Evolutionary conservation across 2,329 filamentous ascomycete species (phyloP), one percentile per base, ranked within the genome.

Genomic region (Talaromyces sp.): DNA sequence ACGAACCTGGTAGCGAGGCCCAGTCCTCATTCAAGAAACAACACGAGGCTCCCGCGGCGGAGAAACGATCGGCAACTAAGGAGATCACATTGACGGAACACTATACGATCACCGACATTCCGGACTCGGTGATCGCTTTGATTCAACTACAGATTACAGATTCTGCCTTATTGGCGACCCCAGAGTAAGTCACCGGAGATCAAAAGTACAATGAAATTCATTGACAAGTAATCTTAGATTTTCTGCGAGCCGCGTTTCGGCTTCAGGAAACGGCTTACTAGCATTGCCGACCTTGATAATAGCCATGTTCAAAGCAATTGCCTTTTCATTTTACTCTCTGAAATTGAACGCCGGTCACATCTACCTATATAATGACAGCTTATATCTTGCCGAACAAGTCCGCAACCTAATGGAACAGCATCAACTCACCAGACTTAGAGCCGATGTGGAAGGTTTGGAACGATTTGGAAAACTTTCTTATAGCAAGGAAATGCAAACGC

Each of bases 71-170:
- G 33, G 27, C 56, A 19, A 66, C 81, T 9, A 83, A 87, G 63
- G 90, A 95, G 73, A 80, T 98, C 66, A 90, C 91, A 0, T 79
- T 98, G 52, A 90, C 85, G 67, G 95, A 99, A 78, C 90, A 86
- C 1, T 99, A 97, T 76, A 91, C 89, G 66, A 90, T 97, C 61
- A 97, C 94, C 0, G 90, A 90, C 2, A 90, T 97, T 75, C 94
- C 95, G 0, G 89, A 92, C 67, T 86, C 89, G 3, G 87, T 98
- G 13, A 68, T 82, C n/a, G 70, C 71, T 3, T 75, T 82, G 49
- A 74, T 83, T 60, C 70, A 69, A 47, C 74, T 73, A 50, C 79
- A 83, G 62, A 70, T 83, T 41, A 66, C 70, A 13, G 81, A 83
- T 68, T 76, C 78, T 8, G 72, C 79, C 56, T 68, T 73, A 45